phyloP scores from a whole-genome alignment of 116 monocot species.

The Phalaenopsis hybrid region DNA sequence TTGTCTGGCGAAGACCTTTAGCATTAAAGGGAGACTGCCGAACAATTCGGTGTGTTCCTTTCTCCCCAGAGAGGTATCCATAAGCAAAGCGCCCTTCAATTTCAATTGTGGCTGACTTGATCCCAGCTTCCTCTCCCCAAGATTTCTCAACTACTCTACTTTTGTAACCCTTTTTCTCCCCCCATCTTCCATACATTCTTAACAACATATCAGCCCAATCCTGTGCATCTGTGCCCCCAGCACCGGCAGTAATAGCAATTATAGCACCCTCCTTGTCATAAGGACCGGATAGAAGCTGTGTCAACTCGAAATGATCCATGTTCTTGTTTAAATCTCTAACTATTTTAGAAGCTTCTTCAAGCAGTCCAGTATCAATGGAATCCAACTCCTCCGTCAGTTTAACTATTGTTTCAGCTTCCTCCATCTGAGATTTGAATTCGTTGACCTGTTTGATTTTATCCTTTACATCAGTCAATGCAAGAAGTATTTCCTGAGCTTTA shows the following conservation, averaged over 20 bases:
- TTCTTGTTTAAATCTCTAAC: slow-evolving; percentile 58
- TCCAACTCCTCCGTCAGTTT: slow-evolving; percentile 86
- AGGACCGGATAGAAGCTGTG: slow-evolving; percentile 91
- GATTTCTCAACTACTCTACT: slow-evolving; percentile 90
- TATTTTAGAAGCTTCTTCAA: slow-evolving; percentile 84
- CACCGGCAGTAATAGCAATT: slow-evolving; percentile 86
- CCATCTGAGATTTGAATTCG: slow-evolving; percentile 78
- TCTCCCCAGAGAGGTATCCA: slow-evolving; percentile 95
- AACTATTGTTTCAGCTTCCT: slow-evolving; percentile 96
- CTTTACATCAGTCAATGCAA: slow-evolving; percentile 79
- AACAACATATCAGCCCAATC: slow-evolving; percentile 99
- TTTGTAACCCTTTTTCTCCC: slow-evolving; percentile 80
- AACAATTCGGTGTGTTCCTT: slow-evolving; percentile 93
- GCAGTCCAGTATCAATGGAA: slow-evolving; percentile 67
- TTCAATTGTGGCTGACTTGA: slow-evolving; percentile 88
- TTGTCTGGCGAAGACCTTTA: slow-evolving; percentile 98
- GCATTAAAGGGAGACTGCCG: slow-evolving; percentile 96
- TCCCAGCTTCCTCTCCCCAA: slow-evolving; percentile 88
- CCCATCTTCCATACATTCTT: slow-evolving; percentile 91
- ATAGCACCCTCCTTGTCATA: slow-evolving; percentile 97
- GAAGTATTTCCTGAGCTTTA: slow-evolving; percentile 71
- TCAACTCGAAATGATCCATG: slow-evolving; percentile 69
- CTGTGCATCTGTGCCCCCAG: slow-evolving; percentile 99
- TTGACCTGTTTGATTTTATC: slow-evolving; percentile 76
- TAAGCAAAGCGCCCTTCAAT: slow-evolving; percentile 91